A percentile compares a stretch with the other conserved stretches of the same genome.
These are phyloP conservation scores for Sophora flavescens DNA, from an alignment of 306 rosid genomes.

Conservation along the genomic window DNA sequence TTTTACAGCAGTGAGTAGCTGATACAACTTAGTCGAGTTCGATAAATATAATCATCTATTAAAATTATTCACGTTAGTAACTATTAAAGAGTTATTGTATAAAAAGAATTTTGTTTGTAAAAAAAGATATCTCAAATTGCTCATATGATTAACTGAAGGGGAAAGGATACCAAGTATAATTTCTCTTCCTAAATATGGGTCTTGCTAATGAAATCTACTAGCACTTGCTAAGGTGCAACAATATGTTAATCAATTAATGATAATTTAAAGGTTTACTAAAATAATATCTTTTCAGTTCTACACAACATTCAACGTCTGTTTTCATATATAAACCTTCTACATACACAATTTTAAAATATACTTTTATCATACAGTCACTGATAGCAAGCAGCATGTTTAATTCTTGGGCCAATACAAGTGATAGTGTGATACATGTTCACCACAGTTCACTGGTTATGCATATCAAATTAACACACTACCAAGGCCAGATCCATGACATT, in stretches of 20 bases:
- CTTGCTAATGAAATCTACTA: constrained; percentile 24
- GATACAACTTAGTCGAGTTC: constrained; percentile 17
- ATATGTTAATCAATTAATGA: background rate
- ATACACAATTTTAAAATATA: too few relatives aligned
- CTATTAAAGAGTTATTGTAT: background rate
- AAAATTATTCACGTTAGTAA: constrained; percentile 13
- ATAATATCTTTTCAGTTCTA: constrained; percentile 10
- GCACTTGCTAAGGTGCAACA: constrained; percentile 30
- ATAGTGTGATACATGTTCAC: background rate
- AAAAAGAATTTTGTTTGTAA: background rate
- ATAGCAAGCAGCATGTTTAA: constrained; percentile 13
- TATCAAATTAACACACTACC: background rate
- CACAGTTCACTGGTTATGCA: background rate
- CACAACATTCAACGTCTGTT: background rate
- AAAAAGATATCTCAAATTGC: background rate
- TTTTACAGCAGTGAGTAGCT: constrained; percentile 36
- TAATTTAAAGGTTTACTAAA: background rate
- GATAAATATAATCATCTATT: background rate
- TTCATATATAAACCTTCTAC: background rate
- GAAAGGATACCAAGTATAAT: constrained; percentile 1
- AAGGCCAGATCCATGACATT: constrained; percentile 15
- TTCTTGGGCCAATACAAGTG: background rate
- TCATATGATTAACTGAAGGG: too few relatives aligned
- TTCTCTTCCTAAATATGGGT: constrained; percentile 32
- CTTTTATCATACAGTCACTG: background rate